Conservation (phyloP, 2,329 filamentous ascomycete species). For the Eurotiales sp. region DNA sequence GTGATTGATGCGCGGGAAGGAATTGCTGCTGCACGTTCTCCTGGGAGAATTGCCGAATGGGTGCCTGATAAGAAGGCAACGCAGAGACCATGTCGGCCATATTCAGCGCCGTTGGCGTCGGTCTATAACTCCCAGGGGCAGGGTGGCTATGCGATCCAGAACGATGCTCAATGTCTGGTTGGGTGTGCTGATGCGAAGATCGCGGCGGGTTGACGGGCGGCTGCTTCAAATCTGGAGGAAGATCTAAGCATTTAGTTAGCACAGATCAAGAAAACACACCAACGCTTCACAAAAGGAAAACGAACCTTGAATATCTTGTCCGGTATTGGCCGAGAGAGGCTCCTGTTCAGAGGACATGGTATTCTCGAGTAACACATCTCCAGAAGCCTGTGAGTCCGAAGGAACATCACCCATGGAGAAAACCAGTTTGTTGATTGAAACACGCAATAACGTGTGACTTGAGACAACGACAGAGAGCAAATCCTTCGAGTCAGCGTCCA, state of each 20-base stretch:
- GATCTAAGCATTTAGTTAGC: constrained; percentile 3
- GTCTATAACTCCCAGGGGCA: constrained; percentile 20
- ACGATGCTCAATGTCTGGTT: constrained; percentile 20
- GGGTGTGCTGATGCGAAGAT: constrained; percentile 11
- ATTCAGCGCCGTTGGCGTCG: constrained; percentile 20
- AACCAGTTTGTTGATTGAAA: not conserved
- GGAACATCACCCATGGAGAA: constrained; percentile 28
- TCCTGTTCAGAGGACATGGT: constrained; percentile 13
- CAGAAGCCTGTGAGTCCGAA: constrained; percentile 18
- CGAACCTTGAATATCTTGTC: constrained; percentile 15
- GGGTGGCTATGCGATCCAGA: constrained; percentile 19
- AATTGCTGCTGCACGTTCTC: constrained; percentile 27
- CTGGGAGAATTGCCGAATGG: constrained; percentile 23
- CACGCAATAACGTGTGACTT: not conserved
- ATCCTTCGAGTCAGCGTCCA: no score
- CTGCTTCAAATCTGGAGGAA: constrained; percentile 6
- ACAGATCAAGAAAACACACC: not conserved
- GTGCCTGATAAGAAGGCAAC: constrained; percentile 22
- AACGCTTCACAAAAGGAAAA: not conserved
- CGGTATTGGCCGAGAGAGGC: constrained; percentile 8
- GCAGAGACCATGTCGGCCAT: constrained; percentile 30
- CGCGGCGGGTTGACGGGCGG: constrained; percentile 5
- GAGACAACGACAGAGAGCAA: no score
- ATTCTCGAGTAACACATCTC: constrained; percentile 17
- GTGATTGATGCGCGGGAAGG: constrained; percentile 19